Evolutionary conservation across 441 rosid species (phyloP), one percentile per base, ranked within the genome.

Genomic region (Eutrema salsugineum): DNA sequence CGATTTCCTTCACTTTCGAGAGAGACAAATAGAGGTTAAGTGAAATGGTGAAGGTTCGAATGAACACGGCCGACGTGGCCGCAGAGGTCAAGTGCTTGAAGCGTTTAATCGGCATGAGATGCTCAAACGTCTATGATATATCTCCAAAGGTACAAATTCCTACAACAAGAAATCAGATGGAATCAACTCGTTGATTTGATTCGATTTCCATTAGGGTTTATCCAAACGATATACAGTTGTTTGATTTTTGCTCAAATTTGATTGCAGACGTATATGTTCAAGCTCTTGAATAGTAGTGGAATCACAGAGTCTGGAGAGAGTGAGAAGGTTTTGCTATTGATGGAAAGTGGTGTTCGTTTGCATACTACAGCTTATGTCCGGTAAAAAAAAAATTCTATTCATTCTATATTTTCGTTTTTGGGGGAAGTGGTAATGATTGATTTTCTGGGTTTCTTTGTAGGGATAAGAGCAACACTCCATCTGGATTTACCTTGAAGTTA

Each of bases 1-100:
- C 39, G 47, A 59, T 20, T 42, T 6, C 16, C 14, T 27, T 36
- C 27, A 33, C 3, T 5, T 35, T 16, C 16, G n/a, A 61, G 63
- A 66, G 55, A 50, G 61, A 9, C 4, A 2, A 33, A 5, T 1
- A 8, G 43, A 62, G 19, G 8, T 39, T 28, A n/a, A 46, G 17
- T n/a, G 30, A 15, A 6, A 88, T 90, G 96, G 96, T 88, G 89
- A 90, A 90, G 83, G 96, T 88, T 42, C 89, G 96, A n/a, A 86
- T 90, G 91, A 90, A 88, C 88, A 88, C 97, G 85, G 99, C 98
- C 68, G 98, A 92, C 66, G 98, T 95, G 79, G 99, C 99, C 49
- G 97, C 98, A 7, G 99, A 91, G 80, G 99, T 93, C 42, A 95
- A 93, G 78, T 93, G 97, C 82, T 67, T 91, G 66, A 91, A 96